Conservation (phyloP, 2,329 filamentous ascomycete genomes). For the Fusarium coicis region DNA sequence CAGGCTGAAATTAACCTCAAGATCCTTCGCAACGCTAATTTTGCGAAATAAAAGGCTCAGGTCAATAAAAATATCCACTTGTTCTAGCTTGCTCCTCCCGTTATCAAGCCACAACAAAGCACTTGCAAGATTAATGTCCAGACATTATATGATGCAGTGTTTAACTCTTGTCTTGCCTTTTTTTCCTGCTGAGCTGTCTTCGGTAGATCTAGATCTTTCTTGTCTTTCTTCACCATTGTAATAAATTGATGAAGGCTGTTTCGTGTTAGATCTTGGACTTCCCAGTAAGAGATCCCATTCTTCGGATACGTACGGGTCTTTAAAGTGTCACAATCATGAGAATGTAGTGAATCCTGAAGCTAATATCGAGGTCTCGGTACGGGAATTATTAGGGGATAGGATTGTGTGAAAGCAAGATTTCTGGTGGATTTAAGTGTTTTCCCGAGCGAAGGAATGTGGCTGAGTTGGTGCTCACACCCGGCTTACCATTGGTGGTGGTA, state of each 20-base stretch:
- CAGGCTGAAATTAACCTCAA: background rate
- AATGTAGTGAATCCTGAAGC: background rate
- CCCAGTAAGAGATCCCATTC: no score
- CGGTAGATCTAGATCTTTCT: background rate
- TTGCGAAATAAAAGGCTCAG: background rate
- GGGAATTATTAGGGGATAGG: background rate
- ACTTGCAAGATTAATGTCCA: background rate
- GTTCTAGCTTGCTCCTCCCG: background rate
- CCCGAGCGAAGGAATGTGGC: background rate
- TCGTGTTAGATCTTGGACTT: no score
- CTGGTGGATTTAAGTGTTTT: background rate
- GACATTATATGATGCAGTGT: background rate
- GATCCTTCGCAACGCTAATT: background rate
- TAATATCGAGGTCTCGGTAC: background rate
- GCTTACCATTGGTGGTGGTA: background rate
- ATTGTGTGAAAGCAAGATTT: background rate
- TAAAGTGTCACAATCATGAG: accelerated
- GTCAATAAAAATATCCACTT: no score
- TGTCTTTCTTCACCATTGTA: background rate
- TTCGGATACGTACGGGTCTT: background rate
- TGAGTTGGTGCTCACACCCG: background rate
- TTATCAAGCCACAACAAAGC: background rate
- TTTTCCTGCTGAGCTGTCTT: background rate
- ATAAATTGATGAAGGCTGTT: no score
- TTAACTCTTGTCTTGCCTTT: background rate